These are phyloP conservation scores for Ceratobasidium sp. DNA, from an alignment of 1,284 basidiomycete species.

Conservation along the genomic window DNA sequence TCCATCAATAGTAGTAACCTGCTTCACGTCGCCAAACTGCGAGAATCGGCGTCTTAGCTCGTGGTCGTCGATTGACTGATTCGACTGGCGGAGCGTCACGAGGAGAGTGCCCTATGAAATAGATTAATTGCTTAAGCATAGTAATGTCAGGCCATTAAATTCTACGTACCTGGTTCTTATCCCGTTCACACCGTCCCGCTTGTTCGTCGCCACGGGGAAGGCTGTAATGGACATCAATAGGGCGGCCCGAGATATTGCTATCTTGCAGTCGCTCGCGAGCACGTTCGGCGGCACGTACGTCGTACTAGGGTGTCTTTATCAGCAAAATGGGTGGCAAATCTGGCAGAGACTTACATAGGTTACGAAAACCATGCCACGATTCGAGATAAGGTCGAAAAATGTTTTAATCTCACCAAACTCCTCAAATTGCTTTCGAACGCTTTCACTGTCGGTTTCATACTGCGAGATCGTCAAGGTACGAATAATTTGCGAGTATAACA, in stretches of 20 bases:
- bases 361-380: conserved; percentile 96
- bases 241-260: conserved; percentile 82
- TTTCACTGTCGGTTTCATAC: conserved; percentile 90
- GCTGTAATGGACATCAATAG: conserved; percentile 98
- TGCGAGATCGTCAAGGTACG: conserved; percentile 55
- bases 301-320: conserved; percentile 67
- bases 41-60: conserved; percentile 86
- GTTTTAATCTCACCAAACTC: conserved; percentile 95
- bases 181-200: conserved; percentile 75
- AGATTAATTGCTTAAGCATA: conserved; percentile 1
- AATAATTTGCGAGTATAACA: not conserved
- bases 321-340: not conserved
- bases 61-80: conserved; percentile 79
- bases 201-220: conserved; percentile 88
- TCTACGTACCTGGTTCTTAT: conserved; percentile 81
- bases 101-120: conserved; percentile 81
- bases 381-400: conserved; percentile 94
- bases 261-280: conserved; percentile 90
- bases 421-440: conserved; percentile 87
- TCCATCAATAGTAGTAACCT: conserved; percentile 72
- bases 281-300: conserved; percentile 89
- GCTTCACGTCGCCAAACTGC: conserved; percentile 90
- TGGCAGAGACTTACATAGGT: conserved; percentile 79
- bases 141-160: not conserved
- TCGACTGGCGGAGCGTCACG: conserved; percentile 78